A percentile compares a stretch with the other conserved stretches of the same genome.
Conservation (phyloP, 2,329 filamentous ascomycete species). For the Venturia asperata region DNA sequence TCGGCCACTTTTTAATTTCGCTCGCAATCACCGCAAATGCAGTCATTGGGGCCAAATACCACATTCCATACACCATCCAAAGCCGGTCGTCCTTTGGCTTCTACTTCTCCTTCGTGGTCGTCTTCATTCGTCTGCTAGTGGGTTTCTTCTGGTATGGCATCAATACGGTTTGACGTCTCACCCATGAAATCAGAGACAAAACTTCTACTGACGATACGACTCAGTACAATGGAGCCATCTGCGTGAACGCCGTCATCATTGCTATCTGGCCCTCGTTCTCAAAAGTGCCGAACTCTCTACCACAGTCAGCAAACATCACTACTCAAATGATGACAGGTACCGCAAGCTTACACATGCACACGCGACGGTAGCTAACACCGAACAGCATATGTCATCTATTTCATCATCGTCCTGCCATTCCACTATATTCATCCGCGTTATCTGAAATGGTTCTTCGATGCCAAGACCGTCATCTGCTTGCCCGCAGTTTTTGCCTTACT, state of each 20-base stretch:
- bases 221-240: slow-evolving; percentile 30
- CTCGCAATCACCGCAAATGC: slow-evolving; percentile 24
- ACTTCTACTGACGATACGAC: not conserved
- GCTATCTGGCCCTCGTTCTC: slow-evolving; percentile 15
- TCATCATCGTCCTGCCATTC: slow-evolving; percentile 18
- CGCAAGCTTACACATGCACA: not conserved
- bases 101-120: slow-evolving; percentile 35
- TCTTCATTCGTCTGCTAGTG: slow-evolving; percentile 37
- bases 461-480: slow-evolving; percentile 20
- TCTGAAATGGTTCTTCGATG: slow-evolving; percentile 21
- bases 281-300: slow-evolving; percentile 12
- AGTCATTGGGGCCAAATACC: slow-evolving; percentile 29
- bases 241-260: not conserved
- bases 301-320: slow-evolving; percentile 36
- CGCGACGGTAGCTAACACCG: not conserved
- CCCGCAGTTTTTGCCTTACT: slow-evolving; percentile 17
- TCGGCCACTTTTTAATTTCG: slow-evolving; percentile 23
- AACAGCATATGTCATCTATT: slow-evolving; percentile 22
- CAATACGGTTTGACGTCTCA: slow-evolving; percentile 24
- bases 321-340: slow-evolving; percentile 36
- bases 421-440: slow-evolving; percentile 24
- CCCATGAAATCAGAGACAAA: not conserved
- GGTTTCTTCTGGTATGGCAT: slow-evolving; percentile 37
- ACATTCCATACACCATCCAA: slow-evolving; percentile 40
- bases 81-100: slow-evolving; percentile 38